phyloP scores from a whole-genome alignment of 306 rosid species.

The Quercus gilva region DNA sequence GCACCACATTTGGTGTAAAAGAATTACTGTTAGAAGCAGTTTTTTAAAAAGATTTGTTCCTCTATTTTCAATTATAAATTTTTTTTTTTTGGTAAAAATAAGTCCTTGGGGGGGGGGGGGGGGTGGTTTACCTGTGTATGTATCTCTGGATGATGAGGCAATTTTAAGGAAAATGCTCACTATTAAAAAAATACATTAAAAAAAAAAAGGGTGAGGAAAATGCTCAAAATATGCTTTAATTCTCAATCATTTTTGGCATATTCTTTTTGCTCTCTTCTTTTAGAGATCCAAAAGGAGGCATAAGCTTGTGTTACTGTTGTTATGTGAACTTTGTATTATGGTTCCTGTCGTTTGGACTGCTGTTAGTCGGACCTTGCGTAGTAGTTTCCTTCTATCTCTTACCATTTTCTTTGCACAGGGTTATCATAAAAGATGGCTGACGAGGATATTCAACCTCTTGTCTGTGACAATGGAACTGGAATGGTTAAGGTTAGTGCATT shows the following conservation, averaged over 20 bases:
- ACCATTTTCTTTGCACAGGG: conserved; percentile 8
- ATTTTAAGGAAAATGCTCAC: not conserved
- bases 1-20: not conserved
- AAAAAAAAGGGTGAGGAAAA: not conserved
- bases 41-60: not conserved
- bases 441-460: conserved; percentile 67
- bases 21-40: not conserved
- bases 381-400: not conserved
- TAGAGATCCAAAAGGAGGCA: not conserved
- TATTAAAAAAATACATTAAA: not conserved
- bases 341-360: not conserved
- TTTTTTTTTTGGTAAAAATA: too few species aligned
- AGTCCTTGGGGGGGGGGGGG: too few species aligned
- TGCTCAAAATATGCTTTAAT: not conserved
- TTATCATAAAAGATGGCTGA: conserved; percentile 45
- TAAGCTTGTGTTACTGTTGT: not conserved
- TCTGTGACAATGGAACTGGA: conserved; percentile 70
- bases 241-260: not conserved
- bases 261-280: not conserved
- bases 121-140: not conserved
- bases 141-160: not conserved
- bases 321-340: not conserved
- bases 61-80: not conserved
- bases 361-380: not conserved
- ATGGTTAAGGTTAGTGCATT: conserved; percentile 55